These are phyloP conservation scores for Sextonia rubra DNA, from an alignment of 164 flowering plant species.

Conservation along the genomic window DNA sequence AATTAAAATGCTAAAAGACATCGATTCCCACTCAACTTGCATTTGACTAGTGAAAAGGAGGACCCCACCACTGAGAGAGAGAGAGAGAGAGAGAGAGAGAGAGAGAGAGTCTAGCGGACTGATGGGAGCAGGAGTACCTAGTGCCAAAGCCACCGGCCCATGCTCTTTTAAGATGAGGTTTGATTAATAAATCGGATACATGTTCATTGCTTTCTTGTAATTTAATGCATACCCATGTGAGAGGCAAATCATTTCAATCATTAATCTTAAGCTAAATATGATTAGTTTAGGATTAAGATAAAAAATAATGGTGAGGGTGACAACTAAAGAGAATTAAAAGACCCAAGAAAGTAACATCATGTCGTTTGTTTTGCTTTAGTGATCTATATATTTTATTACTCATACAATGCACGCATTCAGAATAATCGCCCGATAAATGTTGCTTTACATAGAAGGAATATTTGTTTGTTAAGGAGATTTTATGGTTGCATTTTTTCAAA, in stretches of 20 bases:
- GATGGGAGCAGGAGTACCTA: neutral
- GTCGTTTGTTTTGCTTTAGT: neutral
- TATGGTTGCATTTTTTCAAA: neutral
- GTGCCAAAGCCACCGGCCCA: conserved; percentile 2
- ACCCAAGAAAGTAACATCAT: neutral
- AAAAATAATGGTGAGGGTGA: neutral
- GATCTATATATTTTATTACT: neutral
- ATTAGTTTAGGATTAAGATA: neutral
- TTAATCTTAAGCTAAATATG: conserved; percentile 9
- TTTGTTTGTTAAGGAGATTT: neutral
- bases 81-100: conserved; percentile 1
- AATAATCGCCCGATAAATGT: neutral
- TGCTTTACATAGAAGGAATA: neutral
- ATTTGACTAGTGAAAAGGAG: conserved; percentile 5
- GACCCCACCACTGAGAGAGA: conserved; percentile 6
- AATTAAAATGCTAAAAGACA: conserved; percentile 1
- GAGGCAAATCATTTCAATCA: conserved; percentile 17
- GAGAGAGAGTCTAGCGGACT: neutral
- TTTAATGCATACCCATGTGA: conserved; percentile 20
- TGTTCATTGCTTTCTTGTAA: conserved; percentile 11
- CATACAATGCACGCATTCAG: neutral
- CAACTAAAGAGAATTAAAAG: neutral
- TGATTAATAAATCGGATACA: neutral
- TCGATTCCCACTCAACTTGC: conserved; percentile 9
- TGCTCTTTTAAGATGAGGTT: neutral